Conservation (phyloP, 441 rosid genomes). For the Gossypium schwendimanii region DNA sequence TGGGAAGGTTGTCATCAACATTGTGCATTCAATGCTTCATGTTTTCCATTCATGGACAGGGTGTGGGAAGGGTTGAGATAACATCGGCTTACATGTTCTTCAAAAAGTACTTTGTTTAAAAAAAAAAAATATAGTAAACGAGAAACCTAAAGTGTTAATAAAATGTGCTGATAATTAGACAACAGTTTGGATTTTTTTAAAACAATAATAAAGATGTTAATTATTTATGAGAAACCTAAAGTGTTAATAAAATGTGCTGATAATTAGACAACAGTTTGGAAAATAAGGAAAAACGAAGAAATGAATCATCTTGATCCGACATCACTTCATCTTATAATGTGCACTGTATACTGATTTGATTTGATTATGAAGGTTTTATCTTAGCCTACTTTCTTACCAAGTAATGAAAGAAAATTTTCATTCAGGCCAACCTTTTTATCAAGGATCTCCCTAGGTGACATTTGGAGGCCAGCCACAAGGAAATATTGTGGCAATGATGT, state of each 20-base stretch:
- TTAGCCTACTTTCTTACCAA: slow-evolving; percentile 8
- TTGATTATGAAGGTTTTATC: background rate
- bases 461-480: slow-evolving; percentile 87
- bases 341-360: slow-evolving; percentile 6
- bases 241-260: background rate
- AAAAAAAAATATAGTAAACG: background rate
- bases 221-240: background rate
- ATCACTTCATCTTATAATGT: background rate
- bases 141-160: slow-evolving; percentile 1
- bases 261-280: slow-evolving; percentile 2
- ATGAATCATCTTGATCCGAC: slow-evolving; percentile 5
- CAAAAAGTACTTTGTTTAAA: background rate
- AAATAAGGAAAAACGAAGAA: background rate
- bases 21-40: background rate
- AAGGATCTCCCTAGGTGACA: slow-evolving; percentile 85
- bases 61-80: background rate
- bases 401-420: slow-evolving; percentile 11
- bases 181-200: background rate
- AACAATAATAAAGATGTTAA: background rate
- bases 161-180: slow-evolving; percentile 1
- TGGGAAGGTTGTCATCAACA: background rate
- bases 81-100: background rate
- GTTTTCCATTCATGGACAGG: background rate
- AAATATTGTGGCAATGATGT: slow-evolving; percentile 56
- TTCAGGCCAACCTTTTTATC: slow-evolving; percentile 78